Conservation (phyloP, 306 rosid species). For the Vigna hirtella region DNA sequence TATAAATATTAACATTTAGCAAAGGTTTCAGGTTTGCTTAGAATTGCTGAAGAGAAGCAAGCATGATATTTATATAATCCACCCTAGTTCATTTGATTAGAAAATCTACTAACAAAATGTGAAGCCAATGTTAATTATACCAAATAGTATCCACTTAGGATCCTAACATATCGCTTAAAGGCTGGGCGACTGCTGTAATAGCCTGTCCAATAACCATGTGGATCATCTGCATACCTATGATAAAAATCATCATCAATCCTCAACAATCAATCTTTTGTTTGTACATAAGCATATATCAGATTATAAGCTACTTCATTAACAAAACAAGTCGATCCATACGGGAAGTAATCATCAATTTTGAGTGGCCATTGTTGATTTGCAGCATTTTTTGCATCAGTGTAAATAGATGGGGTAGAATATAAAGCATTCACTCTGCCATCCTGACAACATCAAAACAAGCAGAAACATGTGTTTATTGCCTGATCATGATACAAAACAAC, state of each 20-base stretch:
- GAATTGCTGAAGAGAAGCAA: not conserved
- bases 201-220: slow-evolving; percentile 14
- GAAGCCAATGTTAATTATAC: not conserved
- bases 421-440: slow-evolving; percentile 21
- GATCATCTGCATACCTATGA: not conserved
- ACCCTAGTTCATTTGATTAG: not conserved
- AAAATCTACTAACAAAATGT: not conserved
- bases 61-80: not conserved
- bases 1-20: not conserved
- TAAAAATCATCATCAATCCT: not conserved
- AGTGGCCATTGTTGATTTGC: slow-evolving; percentile 19
- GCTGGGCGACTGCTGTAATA: slow-evolving; percentile 13
- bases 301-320: not conserved
- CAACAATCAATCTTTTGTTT: not conserved
- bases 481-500: not conserved
- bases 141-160: slow-evolving; percentile 15
- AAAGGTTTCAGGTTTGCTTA: not conserved
- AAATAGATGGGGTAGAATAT: slow-evolving; percentile 21
- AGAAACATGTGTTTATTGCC: not conserved
- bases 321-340: not conserved
- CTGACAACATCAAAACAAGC: not conserved
- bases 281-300: not conserved
- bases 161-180: slow-evolving; percentile 13
- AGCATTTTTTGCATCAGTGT: slow-evolving; percentile 15
- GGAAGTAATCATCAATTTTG: slow-evolving; percentile 21